Evolutionary conservation across 192 early-diverging fungal genomes (phyloP), one percentile per base, ranked within the genome.

Genomic region (Umbelopsis ramanniana): DNA sequence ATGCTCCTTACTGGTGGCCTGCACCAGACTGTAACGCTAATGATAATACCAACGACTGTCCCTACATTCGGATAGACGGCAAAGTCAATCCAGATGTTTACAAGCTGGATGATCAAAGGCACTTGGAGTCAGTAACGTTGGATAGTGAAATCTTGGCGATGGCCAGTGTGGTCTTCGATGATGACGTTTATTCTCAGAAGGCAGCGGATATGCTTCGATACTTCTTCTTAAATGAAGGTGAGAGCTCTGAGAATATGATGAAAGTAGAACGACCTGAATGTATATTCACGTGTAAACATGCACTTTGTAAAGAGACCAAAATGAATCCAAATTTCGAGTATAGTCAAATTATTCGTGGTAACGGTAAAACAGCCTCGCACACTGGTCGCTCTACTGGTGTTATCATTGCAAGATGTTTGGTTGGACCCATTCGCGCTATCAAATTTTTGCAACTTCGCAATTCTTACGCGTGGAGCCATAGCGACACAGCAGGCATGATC

Each of bases 1-100:
- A 57, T 24, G 54, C 54, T 1, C 54, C 54, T 14, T 57, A 57
- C 54, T 57, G 54, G 54, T 57, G 54, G 54, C 54, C 54, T 29
- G 4, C 23, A 15, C 11, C 54, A 26, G 26, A 29, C 24, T 57
- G 54, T 24, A 57, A 23, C 4, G 54, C 54, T 12, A 6, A 10
- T 14, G 54, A 57, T 6, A 1, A 26, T 23, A 29, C 26, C 54
- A 29, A 57, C 7, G 24, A 57, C 26, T 57, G 54, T 3, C 24
- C 54, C 14, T 57, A 29, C 15, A 14, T 57, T 7, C 10, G 26
- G 22, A 26, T 57, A 26, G 54, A 57, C 23, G 54, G 54, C 4
- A 21, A 57, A 14, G 54, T 57, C 54, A 57, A 57, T 29, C 57
- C 57, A 11, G 29, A 63, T 63, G 57, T 63, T 3, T 63, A 37